phyloP scores from a whole-genome alignment of 2,329 filamentous ascomycete genomes.

The Fusarium sp. region DNA sequence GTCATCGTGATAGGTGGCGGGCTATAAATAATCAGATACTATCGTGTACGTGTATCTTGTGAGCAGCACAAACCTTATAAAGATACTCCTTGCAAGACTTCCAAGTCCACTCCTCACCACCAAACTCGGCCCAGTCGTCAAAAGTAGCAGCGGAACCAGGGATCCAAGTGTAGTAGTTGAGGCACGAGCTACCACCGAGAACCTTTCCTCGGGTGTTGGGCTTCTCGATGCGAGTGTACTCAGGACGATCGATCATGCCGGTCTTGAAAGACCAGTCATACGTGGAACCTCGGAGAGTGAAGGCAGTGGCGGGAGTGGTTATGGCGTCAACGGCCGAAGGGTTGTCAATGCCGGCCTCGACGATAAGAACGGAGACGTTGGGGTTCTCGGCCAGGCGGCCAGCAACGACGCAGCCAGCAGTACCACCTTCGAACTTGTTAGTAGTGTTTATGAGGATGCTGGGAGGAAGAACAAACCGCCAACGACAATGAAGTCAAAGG shows the following conservation, averaged over 20 bases:
- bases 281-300: constrained; percentile 65
- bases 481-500: constrained; percentile 26
- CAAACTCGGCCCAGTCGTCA: constrained; percentile 78
- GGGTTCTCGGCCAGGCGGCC: constrained; percentile 52
- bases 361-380: constrained; percentile 57
- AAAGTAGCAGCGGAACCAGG: constrained; percentile 69
- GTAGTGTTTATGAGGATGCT: background rate
- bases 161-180: constrained; percentile 76
- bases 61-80: constrained; percentile 53
- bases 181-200: constrained; percentile 67
- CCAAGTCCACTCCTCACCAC: constrained; percentile 75
- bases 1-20: constrained; percentile 70
- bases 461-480: constrained; percentile 1
- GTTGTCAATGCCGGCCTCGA: constrained; percentile 63
- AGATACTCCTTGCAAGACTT: constrained; percentile 62
- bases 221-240: constrained; percentile 72
- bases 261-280: constrained; percentile 73
- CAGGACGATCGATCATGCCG: constrained; percentile 68
- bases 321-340: constrained; percentile 63
- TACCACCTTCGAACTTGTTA: constrained; percentile 41
- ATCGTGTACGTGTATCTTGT: background rate
- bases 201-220: constrained; percentile 71
- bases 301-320: constrained; percentile 64
- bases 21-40: constrained; percentile 19
- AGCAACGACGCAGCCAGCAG: constrained; percentile 52